A percentile compares a stretch with the other conserved stretches of the same genome.
These are phyloP conservation scores for Fusarium sublunatum DNA, from an alignment of 2,329 filamentous ascomycete genomes.

Conservation along the genomic window DNA sequence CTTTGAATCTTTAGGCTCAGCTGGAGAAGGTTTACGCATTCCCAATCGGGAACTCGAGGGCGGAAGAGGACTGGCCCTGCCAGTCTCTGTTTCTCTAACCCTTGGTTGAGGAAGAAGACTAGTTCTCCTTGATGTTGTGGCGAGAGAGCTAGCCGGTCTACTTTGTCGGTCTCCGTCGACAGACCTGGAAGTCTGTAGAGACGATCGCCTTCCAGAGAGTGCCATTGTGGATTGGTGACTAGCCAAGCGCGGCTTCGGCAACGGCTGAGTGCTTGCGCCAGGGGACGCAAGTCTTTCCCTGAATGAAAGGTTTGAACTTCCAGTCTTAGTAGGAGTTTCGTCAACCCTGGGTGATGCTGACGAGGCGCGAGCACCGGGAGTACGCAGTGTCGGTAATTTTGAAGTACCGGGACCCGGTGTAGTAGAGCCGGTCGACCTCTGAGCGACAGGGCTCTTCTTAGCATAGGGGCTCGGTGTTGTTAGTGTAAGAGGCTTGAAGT, in stretches of 20 bases:
- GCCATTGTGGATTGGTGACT: constrained; percentile 58
- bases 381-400: constrained; percentile 62
- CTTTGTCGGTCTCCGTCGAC: constrained; percentile 47
- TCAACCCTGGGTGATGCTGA: constrained; percentile 62
- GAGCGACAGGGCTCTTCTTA: constrained; percentile 56
- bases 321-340: constrained; percentile 58
- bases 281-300: constrained; percentile 64
- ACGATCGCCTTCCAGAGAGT: constrained; percentile 62
- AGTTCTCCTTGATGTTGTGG: constrained; percentile 59
- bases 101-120: constrained; percentile 66
- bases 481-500: constrained; percentile 71
- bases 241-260: constrained; percentile 58
- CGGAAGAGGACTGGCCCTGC: constrained; percentile 62
- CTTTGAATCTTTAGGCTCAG: constrained; percentile 56
- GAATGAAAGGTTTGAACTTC: constrained; percentile 61
- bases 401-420: constrained; percentile 57
- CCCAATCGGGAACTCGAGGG: constrained; percentile 57
- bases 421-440: constrained; percentile 57
- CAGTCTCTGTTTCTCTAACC: constrained; percentile 52
- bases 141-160: constrained; percentile 69
- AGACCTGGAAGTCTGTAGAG: constrained; percentile 61
- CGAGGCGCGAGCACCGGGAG: constrained; percentile 58
- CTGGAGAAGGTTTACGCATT: constrained; percentile 45
- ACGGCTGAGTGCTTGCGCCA: constrained; percentile 60
- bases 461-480: constrained; percentile 70